These are phyloP conservation scores for Cordyceps farinosa DNA, from an alignment of 2,329 filamentous ascomycete species.

Conservation along the genomic window DNA sequence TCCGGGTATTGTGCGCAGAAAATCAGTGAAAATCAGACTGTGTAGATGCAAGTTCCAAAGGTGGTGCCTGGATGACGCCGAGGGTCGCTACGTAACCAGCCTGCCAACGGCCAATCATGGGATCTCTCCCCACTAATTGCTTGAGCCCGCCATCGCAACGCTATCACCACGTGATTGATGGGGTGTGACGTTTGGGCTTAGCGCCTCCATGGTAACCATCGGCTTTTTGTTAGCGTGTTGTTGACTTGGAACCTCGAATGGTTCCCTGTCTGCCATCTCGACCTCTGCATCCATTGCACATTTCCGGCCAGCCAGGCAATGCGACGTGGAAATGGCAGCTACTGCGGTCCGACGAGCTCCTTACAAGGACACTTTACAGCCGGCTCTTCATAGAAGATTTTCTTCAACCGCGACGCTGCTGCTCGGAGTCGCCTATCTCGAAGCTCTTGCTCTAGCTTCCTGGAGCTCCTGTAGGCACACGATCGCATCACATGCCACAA, in stretches of 20 bases:
- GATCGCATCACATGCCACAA: slow-evolving; percentile 7
- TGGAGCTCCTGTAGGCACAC: slow-evolving; percentile 61
- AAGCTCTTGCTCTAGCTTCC: slow-evolving; percentile 66
- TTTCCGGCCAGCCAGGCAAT: slow-evolving; percentile 35
- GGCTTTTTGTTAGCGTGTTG: slow-evolving; percentile 15
- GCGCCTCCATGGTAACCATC: slow-evolving; percentile 13
- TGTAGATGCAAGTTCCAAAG: slow-evolving; percentile 17
- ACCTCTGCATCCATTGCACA: slow-evolving; percentile 22
- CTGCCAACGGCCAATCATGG: slow-evolving; percentile 3
- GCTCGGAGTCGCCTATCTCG: slow-evolving; percentile 67
- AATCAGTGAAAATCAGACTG: background rate
- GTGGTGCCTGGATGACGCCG: slow-evolving; percentile 24
- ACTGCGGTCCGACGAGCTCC: slow-evolving; percentile 53
- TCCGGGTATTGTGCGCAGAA: background rate
- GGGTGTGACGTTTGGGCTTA: slow-evolving; percentile 16
- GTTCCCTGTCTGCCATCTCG: background rate
- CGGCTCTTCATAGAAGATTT: slow-evolving; percentile 82
- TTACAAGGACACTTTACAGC: slow-evolving; percentile 89
- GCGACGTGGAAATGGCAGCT: slow-evolving; percentile 48
- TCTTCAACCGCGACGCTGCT: slow-evolving; percentile 70
- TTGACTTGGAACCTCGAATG: slow-evolving; percentile 6
- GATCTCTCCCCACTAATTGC: background rate
- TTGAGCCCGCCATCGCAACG: background rate
- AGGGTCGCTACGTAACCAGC: slow-evolving; percentile 22
- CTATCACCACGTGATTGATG: slow-evolving; percentile 15